phyloP scores from a whole-genome alignment of 23 red algal genomes.

The Gracilaria vermiculophylla region DNA sequence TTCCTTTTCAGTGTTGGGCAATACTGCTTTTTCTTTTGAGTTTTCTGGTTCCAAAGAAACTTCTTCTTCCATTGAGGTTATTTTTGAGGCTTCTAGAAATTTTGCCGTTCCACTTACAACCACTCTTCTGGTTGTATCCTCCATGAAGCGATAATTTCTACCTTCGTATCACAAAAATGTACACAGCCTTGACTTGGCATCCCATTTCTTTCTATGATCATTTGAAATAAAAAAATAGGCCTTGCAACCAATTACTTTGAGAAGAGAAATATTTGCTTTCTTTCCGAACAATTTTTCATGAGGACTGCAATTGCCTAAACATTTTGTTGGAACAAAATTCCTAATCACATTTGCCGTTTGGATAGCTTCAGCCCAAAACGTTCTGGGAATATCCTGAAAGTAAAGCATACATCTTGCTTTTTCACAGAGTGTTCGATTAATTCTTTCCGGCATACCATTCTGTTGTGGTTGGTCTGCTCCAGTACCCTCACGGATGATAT shows the following conservation, averaged over 20 bases:
- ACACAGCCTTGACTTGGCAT: background rate
- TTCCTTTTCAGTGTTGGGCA: no score
- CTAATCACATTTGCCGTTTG: background rate
- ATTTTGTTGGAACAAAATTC: background rate
- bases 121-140: background rate
- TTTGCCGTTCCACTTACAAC: background rate
- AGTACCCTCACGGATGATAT: slow-evolving; percentile 22
- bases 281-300: background rate
- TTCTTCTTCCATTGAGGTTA: background rate
- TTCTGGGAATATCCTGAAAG: background rate
- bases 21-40: no score
- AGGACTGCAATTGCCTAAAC: background rate
- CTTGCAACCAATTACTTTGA: no score
- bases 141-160: background rate
- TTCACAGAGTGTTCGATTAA: slow-evolving; percentile 35
- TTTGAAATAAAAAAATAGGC: no score
- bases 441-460: background rate
- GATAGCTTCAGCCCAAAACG: background rate
- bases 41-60: no score
- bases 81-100: background rate
- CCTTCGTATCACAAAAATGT: no score
- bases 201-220: no score
- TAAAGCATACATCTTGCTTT: slow-evolving; percentile 39
- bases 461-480: slow-evolving; percentile 16
- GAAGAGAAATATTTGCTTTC: no score